These are phyloP conservation scores for Solanum chacoense DNA, from an alignment of 305 asterid genomes.

Conservation along the genomic window DNA sequence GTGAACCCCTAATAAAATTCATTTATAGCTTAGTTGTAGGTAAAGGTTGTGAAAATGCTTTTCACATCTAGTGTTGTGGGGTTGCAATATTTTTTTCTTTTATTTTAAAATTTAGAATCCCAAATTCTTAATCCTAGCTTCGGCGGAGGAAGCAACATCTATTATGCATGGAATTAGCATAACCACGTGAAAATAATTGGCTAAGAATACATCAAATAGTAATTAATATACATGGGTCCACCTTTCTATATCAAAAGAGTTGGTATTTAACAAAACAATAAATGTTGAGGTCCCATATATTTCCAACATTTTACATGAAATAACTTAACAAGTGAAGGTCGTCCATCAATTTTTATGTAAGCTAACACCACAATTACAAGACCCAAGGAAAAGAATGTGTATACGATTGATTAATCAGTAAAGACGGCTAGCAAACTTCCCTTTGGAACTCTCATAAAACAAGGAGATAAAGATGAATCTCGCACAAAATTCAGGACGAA, in stretches of 20 bases:
- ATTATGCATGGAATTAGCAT: background rate
- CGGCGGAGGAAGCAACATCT: background rate
- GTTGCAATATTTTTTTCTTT: too few species aligned
- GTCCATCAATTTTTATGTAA: background rate
- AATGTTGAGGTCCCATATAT: background rate
- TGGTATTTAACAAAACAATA: background rate
- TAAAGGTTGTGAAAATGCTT: too few species aligned
- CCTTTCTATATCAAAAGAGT: background rate
- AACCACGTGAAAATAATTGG: background rate
- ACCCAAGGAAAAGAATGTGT: background rate
- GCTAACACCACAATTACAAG: background rate
- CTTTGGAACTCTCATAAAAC: background rate
- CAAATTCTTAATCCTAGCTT: too few species aligned
- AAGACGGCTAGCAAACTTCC: background rate
- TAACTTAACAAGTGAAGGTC: background rate
- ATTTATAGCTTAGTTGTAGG: background rate
- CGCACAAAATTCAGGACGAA: too few species aligned
- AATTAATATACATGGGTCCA: background rate
- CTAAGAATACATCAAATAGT: background rate
- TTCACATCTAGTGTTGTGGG: background rate
- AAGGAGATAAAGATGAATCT: background rate
- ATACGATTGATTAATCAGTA: background rate
- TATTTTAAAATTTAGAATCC: accelerated
- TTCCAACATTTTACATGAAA: background rate
- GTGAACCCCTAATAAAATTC: background rate